phyloP scores from a whole-genome alignment of 1,284 basidiomycete species.

The Marasmius sp. region DNA sequence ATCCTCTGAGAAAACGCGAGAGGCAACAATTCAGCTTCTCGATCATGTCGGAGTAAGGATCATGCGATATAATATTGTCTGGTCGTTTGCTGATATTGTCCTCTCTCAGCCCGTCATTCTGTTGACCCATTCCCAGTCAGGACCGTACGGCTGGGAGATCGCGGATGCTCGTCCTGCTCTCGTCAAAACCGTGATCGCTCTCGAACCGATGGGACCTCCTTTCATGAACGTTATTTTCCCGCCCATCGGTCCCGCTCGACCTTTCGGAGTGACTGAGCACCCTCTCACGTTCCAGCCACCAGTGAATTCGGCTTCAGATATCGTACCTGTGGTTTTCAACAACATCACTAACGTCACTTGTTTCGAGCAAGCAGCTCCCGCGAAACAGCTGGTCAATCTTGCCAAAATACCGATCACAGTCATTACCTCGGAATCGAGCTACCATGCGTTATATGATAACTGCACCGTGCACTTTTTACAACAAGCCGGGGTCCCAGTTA shows the following conservation, averaged over 20 bases:
- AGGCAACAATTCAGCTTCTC: slow-evolving; percentile 32
- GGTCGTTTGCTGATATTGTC: background rate
- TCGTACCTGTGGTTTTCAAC: background rate
- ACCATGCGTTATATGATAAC: slow-evolving; percentile 48
- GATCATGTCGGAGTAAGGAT: slow-evolving; percentile 37
- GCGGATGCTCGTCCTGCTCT: slow-evolving; percentile 28
- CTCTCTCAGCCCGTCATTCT: slow-evolving; percentile 29
- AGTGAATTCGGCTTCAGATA: slow-evolving; percentile 32
- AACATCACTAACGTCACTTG: slow-evolving; percentile 35
- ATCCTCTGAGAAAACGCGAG: slow-evolving; percentile 30
- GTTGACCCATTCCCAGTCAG: slow-evolving; percentile 33
- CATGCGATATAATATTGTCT: background rate
- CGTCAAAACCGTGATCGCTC: slow-evolving; percentile 30
- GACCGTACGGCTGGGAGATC: slow-evolving; percentile 30
- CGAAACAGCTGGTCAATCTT: slow-evolving; percentile 41
- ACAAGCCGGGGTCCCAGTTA: slow-evolving; percentile 43
- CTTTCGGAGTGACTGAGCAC: slow-evolving; percentile 43
- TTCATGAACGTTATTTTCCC: slow-evolving; percentile 28
- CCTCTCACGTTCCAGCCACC: slow-evolving; percentile 44
- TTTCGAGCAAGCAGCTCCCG: slow-evolving; percentile 41
- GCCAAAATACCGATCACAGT: slow-evolving; percentile 42
- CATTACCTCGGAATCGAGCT: slow-evolving; percentile 49
- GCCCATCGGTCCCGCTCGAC: slow-evolving; percentile 30
- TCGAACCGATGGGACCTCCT: slow-evolving; percentile 31
- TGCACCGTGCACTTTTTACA: slow-evolving; percentile 41